Evolutionary conservation across 768 basidiomycete genomes (phyloP).

Genomic region (Serpula lacrymans): DNA sequence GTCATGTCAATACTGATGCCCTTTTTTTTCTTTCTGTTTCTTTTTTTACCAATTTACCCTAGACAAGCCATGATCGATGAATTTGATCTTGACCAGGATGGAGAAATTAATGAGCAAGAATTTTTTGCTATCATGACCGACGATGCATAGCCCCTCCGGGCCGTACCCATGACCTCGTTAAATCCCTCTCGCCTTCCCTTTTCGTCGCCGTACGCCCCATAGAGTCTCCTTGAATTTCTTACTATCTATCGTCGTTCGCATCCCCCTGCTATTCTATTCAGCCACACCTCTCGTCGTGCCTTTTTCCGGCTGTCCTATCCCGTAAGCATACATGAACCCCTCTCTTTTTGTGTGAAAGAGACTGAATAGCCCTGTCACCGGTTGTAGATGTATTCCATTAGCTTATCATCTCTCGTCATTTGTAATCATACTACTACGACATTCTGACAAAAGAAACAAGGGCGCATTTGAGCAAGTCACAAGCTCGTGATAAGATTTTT

Average conservation of each 20-base stretch:
- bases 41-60: constrained; percentile 27
- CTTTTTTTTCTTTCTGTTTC: constrained; percentile 13
- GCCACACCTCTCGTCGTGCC: constrained; percentile 1
- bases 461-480: too few relatives aligned
- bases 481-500: too few relatives aligned
- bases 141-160: constrained; percentile 50
- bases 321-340: too few relatives aligned
- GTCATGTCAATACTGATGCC: too few relatives aligned
- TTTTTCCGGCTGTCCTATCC: too few relatives aligned
- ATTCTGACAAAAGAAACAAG: too few relatives aligned
- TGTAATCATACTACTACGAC: constrained; percentile 19
- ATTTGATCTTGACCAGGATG: constrained; percentile 97
- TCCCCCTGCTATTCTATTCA: constrained; percentile 5
- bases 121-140: constrained; percentile 98
- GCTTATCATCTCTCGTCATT: constrained; percentile 5
- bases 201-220: constrained; percentile 7
- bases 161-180: not conserved
- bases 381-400: constrained; percentile 18
- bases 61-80: constrained; percentile 99
- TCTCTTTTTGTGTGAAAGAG: constrained; percentile 18
- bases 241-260: constrained; percentile 18
- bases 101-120: constrained; percentile 95
- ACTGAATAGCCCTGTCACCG: constrained; percentile 11
- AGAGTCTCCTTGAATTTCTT: constrained; percentile 7
- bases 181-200: constrained; percentile 4